A percentile compares a stretch with the other conserved stretches of the same genome.
Conservation (phyloP, 1,284 basidiomycete species). For the Papiliotrema terrestris region DNA sequence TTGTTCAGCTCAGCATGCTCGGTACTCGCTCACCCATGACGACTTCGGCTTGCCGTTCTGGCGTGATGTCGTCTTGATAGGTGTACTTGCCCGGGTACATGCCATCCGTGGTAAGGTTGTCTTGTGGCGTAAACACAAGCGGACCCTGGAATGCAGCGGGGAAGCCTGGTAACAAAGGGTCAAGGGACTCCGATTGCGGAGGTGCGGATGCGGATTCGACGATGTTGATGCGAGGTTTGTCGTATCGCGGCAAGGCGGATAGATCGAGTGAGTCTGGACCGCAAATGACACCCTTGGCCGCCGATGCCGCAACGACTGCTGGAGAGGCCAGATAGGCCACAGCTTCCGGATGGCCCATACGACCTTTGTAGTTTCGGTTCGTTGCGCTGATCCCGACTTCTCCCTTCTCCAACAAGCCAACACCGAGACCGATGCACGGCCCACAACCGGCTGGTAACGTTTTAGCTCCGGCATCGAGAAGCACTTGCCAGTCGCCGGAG, state of each 20-base stretch:
- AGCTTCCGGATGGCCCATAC: conserved; percentile 95
- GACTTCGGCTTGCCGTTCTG: conserved; percentile 89
- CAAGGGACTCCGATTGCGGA: conserved; percentile 41
- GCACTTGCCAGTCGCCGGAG: conserved; percentile 80
- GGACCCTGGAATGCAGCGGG: conserved; percentile 78
- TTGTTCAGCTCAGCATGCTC: not conserved
- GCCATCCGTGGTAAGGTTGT: conserved; percentile 97
- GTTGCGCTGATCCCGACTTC: conserved; percentile 96
- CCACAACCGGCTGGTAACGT: conserved; percentile 93
- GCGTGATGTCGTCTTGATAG: conserved; percentile 98
- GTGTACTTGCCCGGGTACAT: conserved; percentile 99
- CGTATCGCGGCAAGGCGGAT: conserved; percentile 54
- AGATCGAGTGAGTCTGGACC: conserved; percentile 71
- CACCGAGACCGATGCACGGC: conserved; percentile 94
- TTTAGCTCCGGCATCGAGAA: conserved; percentile 84
- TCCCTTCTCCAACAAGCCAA: conserved; percentile 88
- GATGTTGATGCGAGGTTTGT: conserved; percentile 50
- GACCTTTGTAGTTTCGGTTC: conserved; percentile 97
- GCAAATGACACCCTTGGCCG: conserved; percentile 85
- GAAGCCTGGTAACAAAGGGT: conserved; percentile 74
- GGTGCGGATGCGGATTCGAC: conserved; percentile 20
- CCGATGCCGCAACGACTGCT: conserved; percentile 93
- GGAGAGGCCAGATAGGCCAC: conserved; percentile 94
- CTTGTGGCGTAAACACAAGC: conserved; percentile 88
- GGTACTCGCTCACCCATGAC: conserved; percentile 57